phyloP scores from a whole-genome alignment of 2,329 filamentous ascomycete species.

The Penicillium sp. region DNA sequence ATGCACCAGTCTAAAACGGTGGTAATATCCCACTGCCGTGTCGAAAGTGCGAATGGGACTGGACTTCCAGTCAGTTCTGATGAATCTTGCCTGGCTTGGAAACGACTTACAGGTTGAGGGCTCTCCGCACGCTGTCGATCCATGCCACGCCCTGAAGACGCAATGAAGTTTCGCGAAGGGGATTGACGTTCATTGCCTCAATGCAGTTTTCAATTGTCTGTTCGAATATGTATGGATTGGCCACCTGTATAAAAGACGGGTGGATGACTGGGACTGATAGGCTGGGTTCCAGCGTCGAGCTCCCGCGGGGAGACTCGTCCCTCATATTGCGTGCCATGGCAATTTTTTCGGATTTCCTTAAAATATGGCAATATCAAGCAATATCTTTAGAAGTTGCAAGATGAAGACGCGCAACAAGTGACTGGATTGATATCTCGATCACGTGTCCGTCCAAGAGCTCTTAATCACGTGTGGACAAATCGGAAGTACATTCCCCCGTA shows the following conservation, averaged over 20 bases:
- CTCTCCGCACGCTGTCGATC: constrained; percentile 74
- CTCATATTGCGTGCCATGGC: constrained; percentile 20
- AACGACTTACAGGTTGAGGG: constrained; percentile 62
- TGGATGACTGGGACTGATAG: constrained; percentile 43
- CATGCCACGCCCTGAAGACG: constrained; percentile 78
- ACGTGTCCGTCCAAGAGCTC: constrained; percentile 5
- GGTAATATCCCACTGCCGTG: constrained; percentile 84
- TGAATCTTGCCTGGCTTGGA: constrained; percentile 1
- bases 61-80: constrained; percentile 6
- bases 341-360: not conserved
- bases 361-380: not conserved
- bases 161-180: constrained; percentile 68
- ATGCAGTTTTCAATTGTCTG: constrained; percentile 68
- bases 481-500: not conserved
- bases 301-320: constrained; percentile 11
- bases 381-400: constrained; percentile 2
- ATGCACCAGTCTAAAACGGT: constrained; percentile 81
- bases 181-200: constrained; percentile 59
- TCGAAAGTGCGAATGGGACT: constrained; percentile 86
- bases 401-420: not conserved
- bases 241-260: constrained; percentile 56
- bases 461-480: too few species aligned
- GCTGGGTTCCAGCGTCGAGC: constrained; percentile 8
- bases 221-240: constrained; percentile 72
- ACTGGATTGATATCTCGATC: constrained; percentile 9